Percentiles rank a stretch among this genome's conserved stretches.
Evolutionary conservation across 2,329 filamentous ascomycete genomes (phyloP).

Genomic region (Herpotrichia juniperi): DNA sequence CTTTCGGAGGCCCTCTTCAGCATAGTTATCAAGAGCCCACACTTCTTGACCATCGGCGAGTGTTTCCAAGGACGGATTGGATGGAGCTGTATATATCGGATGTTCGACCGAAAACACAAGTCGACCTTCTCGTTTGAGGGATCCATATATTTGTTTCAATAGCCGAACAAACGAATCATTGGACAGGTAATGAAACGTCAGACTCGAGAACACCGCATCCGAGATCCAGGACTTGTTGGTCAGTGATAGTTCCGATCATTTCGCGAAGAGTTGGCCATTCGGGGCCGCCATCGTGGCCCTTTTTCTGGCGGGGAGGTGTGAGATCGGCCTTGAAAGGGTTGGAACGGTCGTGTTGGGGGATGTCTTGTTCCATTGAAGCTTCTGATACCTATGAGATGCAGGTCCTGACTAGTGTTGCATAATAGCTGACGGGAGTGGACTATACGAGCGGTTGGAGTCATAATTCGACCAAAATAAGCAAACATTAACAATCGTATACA

Average conservation of each 20-base stretch:
- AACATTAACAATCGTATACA: too few relatives aligned
- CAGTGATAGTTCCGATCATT: constrained; percentile 46
- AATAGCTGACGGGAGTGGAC: too few relatives aligned
- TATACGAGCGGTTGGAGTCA: too few relatives aligned
- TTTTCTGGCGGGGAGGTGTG: constrained; percentile 48
- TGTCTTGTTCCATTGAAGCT: constrained; percentile 1
- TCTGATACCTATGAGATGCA: too few relatives aligned
- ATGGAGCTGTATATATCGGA: constrained; percentile 54
- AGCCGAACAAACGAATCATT: constrained; percentile 20
- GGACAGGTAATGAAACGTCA: constrained; percentile 13
- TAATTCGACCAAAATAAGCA: too few relatives aligned
- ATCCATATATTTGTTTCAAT: constrained; percentile 36
- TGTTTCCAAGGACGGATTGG: background rate
- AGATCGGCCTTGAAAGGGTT: constrained; percentile 22
- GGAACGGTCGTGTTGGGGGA: constrained; percentile 9
- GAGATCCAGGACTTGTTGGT: constrained; percentile 50
- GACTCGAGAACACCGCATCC: constrained; percentile 47
- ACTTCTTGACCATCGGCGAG: constrained; percentile 1
- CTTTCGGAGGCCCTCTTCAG: constrained; percentile 48
- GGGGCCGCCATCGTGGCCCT: constrained; percentile 43
- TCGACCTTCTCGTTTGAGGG: constrained; percentile 42
- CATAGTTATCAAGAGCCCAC: constrained; percentile 41
- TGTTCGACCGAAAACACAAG: constrained; percentile 58
- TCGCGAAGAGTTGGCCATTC: constrained; percentile 51
- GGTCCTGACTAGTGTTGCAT: too few relatives aligned